Percentiles rank a stretch among this genome's conserved stretches.
Conservation (phyloP, 768 basidiomycete genomes). For the Tylopilus sp. region DNA sequence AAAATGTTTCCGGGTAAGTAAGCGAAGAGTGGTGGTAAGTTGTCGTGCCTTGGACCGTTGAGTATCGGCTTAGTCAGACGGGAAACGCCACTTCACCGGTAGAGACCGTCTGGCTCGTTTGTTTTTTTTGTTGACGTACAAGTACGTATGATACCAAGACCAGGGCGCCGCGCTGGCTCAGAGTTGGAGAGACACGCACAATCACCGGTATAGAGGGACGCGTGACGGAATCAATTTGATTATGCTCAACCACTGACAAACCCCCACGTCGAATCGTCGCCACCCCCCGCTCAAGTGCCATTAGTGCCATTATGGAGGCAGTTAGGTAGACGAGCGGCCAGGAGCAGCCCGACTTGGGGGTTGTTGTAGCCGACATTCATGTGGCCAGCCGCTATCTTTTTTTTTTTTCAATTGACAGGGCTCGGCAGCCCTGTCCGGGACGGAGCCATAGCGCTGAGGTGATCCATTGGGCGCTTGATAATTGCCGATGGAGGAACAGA, state of each 20-base stretch:
- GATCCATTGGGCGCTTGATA: neutral
- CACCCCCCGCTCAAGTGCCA: neutral
- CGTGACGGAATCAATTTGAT: neutral
- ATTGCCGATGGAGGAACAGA: neutral
- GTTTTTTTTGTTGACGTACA: slow-evolving; percentile 1
- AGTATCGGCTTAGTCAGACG: slow-evolving; percentile 31
- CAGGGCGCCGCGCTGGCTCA: neutral
- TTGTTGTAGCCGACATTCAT: neutral
- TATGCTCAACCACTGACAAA: neutral
- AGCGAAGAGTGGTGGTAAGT: slow-evolving; percentile 17
- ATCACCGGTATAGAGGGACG: neutral
- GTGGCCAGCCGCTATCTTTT: no score
- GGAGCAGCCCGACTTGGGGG: no score
- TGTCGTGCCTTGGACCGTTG: slow-evolving; percentile 5
- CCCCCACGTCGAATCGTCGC: neutral
- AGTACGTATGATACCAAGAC: neutral
- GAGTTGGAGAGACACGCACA: neutral
- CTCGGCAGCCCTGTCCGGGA: neutral
- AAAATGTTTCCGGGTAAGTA: slow-evolving; percentile 19
- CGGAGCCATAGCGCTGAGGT: neutral
- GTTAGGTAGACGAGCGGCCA: neutral
- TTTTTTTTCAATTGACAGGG: no score
- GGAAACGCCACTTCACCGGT: slow-evolving; percentile 19
- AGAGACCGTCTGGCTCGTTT: no score
- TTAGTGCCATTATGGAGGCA: no score